A percentile compares a stretch with the other conserved stretches of the same genome.
Conservation (phyloP, 2,329 filamentous ascomycete genomes). For the Venturiaceae sp. region DNA sequence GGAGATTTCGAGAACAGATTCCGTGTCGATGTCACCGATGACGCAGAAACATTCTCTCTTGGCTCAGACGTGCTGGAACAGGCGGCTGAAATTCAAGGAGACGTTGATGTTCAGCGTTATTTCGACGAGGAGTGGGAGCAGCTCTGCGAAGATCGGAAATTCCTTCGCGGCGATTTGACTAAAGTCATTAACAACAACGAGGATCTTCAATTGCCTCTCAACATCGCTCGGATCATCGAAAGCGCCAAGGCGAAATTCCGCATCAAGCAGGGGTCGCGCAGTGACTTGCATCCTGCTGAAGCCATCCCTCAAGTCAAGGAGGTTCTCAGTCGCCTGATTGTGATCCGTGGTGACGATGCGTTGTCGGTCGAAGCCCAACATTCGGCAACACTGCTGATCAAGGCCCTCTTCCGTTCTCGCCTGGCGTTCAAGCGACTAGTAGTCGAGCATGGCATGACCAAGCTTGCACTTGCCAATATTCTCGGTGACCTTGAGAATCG, state of each 20-base stretch:
- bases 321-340: slow-evolving; percentile 66
- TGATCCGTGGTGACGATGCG: slow-evolving; percentile 75
- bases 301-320: slow-evolving; percentile 71
- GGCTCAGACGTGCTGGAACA: slow-evolving; percentile 69
- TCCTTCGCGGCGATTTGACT: slow-evolving; percentile 52
- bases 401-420: slow-evolving; percentile 79
- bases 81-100: slow-evolving; percentile 75
- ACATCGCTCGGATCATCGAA: slow-evolving; percentile 82
- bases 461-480: slow-evolving; percentile 85
- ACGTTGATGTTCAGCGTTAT: slow-evolving; percentile 75
- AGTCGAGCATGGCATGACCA: slow-evolving; percentile 75
- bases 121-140: slow-evolving; percentile 84
- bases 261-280: slow-evolving; percentile 74
- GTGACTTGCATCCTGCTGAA: slow-evolving; percentile 80
- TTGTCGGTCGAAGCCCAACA: slow-evolving; percentile 80
- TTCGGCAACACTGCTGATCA: slow-evolving; percentile 85
- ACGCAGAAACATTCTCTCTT: slow-evolving; percentile 37
- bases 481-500: slow-evolving; percentile 82
- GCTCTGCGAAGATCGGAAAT: slow-evolving; percentile 62
- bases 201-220: slow-evolving; percentile 84
- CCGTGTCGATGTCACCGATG: slow-evolving; percentile 77
- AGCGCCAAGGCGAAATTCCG: slow-evolving; percentile 85
- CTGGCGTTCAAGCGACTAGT: slow-evolving; percentile 91
- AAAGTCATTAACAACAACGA: slow-evolving; percentile 51
- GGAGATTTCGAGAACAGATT: slow-evolving; percentile 71